Conservation (phyloP, 208 protist genomes). For the Trypanosomatidae sp. region DNA sequence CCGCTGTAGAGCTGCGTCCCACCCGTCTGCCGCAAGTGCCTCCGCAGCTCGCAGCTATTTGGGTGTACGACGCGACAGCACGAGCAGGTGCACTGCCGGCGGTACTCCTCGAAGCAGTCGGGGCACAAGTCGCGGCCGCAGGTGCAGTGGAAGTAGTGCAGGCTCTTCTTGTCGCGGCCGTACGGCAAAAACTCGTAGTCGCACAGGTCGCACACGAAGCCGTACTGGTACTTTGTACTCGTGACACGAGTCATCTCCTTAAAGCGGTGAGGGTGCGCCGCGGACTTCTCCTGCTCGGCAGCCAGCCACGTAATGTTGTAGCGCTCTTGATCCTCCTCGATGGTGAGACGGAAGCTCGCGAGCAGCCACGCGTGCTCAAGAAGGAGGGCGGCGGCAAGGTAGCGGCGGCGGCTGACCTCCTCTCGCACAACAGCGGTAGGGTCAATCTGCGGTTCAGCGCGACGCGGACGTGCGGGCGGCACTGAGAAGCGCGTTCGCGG, state of each 20-base stretch:
- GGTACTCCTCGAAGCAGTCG: conserved; percentile 67
- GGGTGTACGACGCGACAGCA: conserved; percentile 55
- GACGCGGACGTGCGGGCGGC: conserved; percentile 3
- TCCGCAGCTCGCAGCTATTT: conserved; percentile 65
- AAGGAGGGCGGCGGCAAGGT: conserved; percentile 29
- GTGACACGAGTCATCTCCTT: conserved; percentile 43
- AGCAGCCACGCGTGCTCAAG: conserved; percentile 73
- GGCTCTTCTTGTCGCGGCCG: conserved; percentile 24
- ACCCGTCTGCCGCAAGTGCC: conserved; percentile 41
- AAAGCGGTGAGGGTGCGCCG: conserved; percentile 78
- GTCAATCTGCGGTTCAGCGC: conserved; percentile 19
- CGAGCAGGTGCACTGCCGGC: conserved; percentile 60
- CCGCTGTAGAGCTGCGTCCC: conserved; percentile 12
- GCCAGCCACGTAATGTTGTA: conserved; percentile 77
- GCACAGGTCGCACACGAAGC: conserved; percentile 88
- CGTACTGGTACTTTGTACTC: conserved; percentile 65
- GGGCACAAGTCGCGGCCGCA: conserved; percentile 86
- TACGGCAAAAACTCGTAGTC: conserved; percentile 70
- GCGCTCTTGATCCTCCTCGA: conserved; percentile 75
- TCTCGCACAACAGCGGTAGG: conserved; percentile 27
- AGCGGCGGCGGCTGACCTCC: conserved; percentile 35
- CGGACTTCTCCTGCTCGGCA: conserved; percentile 75
- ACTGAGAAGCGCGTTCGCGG: background rate
- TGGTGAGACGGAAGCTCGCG: conserved; percentile 42
- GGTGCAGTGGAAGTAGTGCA: conserved; percentile 84